Base-by-base conservation (phyloP, 2,329 filamentous ascomycete species). In the Pseudogymnoascus sp. region DNA sequence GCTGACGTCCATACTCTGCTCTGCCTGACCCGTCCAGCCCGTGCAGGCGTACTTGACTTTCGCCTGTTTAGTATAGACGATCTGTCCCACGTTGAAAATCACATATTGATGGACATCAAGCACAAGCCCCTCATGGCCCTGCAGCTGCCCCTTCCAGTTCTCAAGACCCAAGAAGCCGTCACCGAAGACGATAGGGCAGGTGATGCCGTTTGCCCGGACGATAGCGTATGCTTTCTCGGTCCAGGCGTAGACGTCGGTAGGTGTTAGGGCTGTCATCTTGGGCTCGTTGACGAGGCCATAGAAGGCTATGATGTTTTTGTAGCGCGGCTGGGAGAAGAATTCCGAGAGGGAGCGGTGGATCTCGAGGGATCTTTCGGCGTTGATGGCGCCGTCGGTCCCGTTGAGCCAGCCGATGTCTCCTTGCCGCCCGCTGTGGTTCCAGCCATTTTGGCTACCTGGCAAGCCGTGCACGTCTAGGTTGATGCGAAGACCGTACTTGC, bases 91-190 rank as follows among this genome's bases (percentile, higher is more conserved):
- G 81, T 99, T 97, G 83, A 99, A 99, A 76, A 97, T 97, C 72
- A 96, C 91, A 76, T 99, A 99, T 76, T 98, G 93, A 77, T 99
- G 95, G 39, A 96, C 95, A 77, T 99, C 95, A n/a, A 99, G 85
- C 16, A 96, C 84, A 68, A 98, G 80, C 68, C 87, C 84, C 57
- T 88, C 81, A 72, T 90, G 83, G 21, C 83, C 81, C 69, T 89
- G 84, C 69, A 98, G 83, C 74, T 90, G 83, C 43, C 90, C 91
- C 74, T 96, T 87, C 95, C 95, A 99, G 72, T 96, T 93, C 69
- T 83, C 82, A 4, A 98, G 84, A 10, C 93, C 93, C 78, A 96
- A 85, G 80, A 99, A 99, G 23, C 95, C 95, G 76, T 99, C 95
- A 63, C 93, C 93, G 72, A 99, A 95, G 41, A 96, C 87, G 64